Percentiles rank a stretch among this genome's conserved stretches.
Conservation (phyloP, 129 eudicot genomes). For the Lactuca sativa region DNA sequence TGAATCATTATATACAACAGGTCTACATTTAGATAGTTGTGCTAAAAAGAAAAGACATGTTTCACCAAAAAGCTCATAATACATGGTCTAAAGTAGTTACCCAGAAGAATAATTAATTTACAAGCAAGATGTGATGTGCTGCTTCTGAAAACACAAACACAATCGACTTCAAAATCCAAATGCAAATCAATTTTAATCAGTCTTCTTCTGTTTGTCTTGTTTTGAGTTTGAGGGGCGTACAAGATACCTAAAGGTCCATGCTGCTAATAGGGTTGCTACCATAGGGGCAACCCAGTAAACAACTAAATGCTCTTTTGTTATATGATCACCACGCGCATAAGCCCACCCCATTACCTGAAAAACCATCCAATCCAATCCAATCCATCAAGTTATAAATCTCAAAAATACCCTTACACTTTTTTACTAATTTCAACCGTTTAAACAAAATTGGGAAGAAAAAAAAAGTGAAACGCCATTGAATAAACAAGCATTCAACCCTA, state of each 20-base stretch:
- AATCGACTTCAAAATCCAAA: conserved; percentile 2
- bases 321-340: conserved; percentile 81
- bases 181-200: conserved; percentile 20
- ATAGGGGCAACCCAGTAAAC: conserved; percentile 93
- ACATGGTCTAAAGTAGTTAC: too few species aligned
- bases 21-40: too few species aligned
- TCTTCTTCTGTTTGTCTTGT: conserved; percentile 49
- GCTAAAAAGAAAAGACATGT: too few species aligned
- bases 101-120: too few species aligned
- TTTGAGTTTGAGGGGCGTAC: conserved; percentile 25
- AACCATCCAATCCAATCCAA: background rate
- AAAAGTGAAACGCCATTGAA: too few species aligned
- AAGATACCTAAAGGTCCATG: conserved; percentile 55
- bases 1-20: too few species aligned
- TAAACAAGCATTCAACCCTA: background rate
- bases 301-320: conserved; percentile 70
- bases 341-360: conserved; percentile 95
- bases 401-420: background rate
- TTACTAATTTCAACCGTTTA: too few species aligned
- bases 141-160: too few species aligned
- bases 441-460: too few species aligned
- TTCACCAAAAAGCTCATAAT: too few species aligned
- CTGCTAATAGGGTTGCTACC: conserved; percentile 66
- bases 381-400: background rate
- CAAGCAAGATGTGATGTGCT: too few species aligned